These are phyloP conservation scores for Fusarium humuli DNA, from an alignment of 2,329 filamentous ascomycete species.

Conservation along the genomic window DNA sequence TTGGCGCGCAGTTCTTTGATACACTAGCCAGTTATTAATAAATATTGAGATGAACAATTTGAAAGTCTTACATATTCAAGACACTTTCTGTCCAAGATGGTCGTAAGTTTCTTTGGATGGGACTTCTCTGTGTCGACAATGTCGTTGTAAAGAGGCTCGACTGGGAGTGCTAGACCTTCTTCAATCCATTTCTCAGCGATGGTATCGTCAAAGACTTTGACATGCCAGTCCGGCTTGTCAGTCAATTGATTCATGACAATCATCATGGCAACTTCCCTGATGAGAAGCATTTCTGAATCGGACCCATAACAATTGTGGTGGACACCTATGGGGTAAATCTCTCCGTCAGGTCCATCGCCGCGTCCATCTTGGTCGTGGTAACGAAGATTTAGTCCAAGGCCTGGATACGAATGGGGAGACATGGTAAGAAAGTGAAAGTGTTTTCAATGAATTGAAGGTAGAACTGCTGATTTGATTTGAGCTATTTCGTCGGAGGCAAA, in stretches of 20 bases:
- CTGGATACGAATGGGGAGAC: conserved; percentile 8
- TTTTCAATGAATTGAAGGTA: not conserved
- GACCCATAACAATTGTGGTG: not conserved
- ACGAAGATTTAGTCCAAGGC: conserved; percentile 11
- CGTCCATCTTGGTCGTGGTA: not conserved
- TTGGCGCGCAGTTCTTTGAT: conserved; percentile 60
- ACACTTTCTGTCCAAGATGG: conserved; percentile 25
- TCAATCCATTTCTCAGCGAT: conserved; percentile 24
- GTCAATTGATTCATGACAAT: conserved; percentile 45
- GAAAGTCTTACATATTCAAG: conserved; percentile 38
- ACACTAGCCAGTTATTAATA: too few species aligned
- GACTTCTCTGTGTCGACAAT: too few species aligned
- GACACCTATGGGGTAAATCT: not conserved
- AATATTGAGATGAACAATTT: too few species aligned
- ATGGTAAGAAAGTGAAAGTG: not conserved
- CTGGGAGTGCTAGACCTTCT: conserved; percentile 29
- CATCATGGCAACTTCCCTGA: conserved; percentile 45
- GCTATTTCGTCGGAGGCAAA: not conserved
- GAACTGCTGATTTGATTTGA: not conserved
- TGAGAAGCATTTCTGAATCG: conserved; percentile 10
- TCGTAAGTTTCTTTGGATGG: conserved; percentile 6
- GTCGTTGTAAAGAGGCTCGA: conserved; percentile 5
- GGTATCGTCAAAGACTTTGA: conserved; percentile 36
- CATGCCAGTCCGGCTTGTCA: conserved; percentile 44
- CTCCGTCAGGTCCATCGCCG: accelerated